These are phyloP conservation scores for Paraleonurus japonicus DNA, from an alignment of 257 asterid species.

Conservation along the genomic window DNA sequence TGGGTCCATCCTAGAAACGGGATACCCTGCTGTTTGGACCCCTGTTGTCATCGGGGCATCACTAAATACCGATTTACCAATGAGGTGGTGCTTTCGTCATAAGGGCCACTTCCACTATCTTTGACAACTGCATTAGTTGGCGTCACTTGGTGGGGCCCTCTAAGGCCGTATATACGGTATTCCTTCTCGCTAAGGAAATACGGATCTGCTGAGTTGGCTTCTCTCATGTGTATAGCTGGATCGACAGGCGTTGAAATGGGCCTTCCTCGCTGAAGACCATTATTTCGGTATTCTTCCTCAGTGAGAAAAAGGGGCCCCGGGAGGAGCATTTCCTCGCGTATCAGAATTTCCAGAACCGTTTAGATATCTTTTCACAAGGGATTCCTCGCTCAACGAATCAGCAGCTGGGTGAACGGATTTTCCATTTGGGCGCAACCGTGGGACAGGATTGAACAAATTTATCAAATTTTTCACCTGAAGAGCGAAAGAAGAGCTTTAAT, in stretches of 20 bases:
- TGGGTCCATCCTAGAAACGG: constrained; percentile 27
- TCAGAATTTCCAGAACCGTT: constrained; percentile 25
- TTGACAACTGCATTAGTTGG: constrained; percentile 20
- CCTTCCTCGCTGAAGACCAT: constrained; percentile 61
- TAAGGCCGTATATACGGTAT: constrained; percentile 59
- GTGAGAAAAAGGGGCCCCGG: constrained; percentile 48
- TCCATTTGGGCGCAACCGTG: constrained; percentile 38
- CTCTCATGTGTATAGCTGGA: constrained; percentile 37
- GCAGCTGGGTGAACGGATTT: constrained; percentile 27
- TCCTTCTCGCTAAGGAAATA: constrained; percentile 52
- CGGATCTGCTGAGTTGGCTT: constrained; percentile 30
- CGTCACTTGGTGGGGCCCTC: constrained; percentile 27
- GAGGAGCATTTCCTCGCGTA: constrained; percentile 28
- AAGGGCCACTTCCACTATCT: constrained; percentile 40
- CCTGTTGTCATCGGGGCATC: constrained; percentile 32
- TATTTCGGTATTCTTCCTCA: constrained; percentile 72
- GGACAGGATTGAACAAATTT: constrained; percentile 53
- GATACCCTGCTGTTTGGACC: constrained; percentile 35
- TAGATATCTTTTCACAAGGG: constrained; percentile 22
- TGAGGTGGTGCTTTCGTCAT: constrained; percentile 59
- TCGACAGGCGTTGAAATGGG: constrained; percentile 26
- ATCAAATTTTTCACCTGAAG: constrained; percentile 57
- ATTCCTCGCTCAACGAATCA: constrained; percentile 28
- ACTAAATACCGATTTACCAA: constrained; percentile 67
- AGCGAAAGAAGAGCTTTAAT: constrained; percentile 19